phyloP scores from a whole-genome alignment of 768 basidiomycete species.

The Hypsizygus marmoreus region DNA sequence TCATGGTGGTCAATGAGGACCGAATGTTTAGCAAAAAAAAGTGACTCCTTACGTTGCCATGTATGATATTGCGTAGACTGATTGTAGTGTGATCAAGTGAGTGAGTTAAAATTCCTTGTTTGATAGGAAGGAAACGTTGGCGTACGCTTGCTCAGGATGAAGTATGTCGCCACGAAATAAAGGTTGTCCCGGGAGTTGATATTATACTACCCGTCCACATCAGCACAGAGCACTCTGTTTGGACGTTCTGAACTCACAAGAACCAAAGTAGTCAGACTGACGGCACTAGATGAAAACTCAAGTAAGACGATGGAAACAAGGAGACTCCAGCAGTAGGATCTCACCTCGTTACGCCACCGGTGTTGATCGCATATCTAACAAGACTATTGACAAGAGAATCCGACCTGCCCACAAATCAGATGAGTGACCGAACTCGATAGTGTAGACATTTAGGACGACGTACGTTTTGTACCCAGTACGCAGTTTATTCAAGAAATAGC shows the following conservation, averaged over 20 bases:
- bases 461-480: constrained; percentile 55
- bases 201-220: constrained; percentile 53
- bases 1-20: not conserved
- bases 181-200: constrained; percentile 54
- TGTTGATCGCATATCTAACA: constrained; percentile 64
- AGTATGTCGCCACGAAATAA: constrained; percentile 62
- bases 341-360: constrained; percentile 64
- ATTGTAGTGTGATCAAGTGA: constrained; percentile 4
- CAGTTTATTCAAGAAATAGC: constrained; percentile 58
- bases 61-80: constrained; percentile 66
- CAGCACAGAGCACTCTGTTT: too few relatives aligned
- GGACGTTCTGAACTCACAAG: constrained; percentile 40
- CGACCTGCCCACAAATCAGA: constrained; percentile 36
- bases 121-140: not conserved
- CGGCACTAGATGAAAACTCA: constrained; percentile 31
- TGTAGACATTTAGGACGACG: constrained; percentile 17
- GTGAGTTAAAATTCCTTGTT: too few relatives aligned
- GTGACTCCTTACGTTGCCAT: constrained; percentile 55
- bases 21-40: not conserved
- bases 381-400: constrained; percentile 62
- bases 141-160: constrained; percentile 67
- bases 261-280: constrained; percentile 53
- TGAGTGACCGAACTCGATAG: not conserved
- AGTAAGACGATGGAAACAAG: not conserved
- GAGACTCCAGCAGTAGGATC: constrained; percentile 1